Evolutionary conservation across 2,329 filamentous ascomycete species (phyloP).

Genomic region (Claviceps pusilla): DNA sequence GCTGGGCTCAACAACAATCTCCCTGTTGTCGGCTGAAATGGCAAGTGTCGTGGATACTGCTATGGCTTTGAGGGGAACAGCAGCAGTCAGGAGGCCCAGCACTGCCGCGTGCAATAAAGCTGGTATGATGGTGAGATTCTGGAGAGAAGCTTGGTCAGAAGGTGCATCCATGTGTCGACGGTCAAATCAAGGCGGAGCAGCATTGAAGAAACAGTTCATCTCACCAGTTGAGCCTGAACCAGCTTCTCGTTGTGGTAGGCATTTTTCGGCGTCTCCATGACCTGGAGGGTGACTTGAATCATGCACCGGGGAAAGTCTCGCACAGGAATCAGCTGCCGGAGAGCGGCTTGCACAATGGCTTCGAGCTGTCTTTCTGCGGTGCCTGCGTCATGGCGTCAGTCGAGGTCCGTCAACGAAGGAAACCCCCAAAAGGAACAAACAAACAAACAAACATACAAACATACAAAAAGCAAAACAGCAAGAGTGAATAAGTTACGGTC

Average conservation of each 20-base stretch:
- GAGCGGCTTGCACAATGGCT: conserved; percentile 53
- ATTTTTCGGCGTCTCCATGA: conserved; percentile 53
- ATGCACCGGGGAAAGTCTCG: conserved; percentile 62
- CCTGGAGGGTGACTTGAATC: conserved; percentile 70
- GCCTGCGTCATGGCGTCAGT: conserved; percentile 23
- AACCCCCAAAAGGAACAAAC: neutral
- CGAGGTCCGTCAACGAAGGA: neutral
- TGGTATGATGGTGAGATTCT: conserved; percentile 70
- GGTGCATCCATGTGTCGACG: neutral
- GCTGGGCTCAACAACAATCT: conserved; percentile 44
- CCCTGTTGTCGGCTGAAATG: conserved; percentile 28
- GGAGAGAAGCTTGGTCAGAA: conserved; percentile 6
- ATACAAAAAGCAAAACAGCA: too few species aligned
- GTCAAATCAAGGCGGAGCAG: neutral
- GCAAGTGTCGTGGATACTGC: conserved; percentile 52
- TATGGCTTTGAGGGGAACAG: conserved; percentile 63
- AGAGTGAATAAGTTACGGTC: neutral
- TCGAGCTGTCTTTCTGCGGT: conserved; percentile 73
- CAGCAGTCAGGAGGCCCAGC: conserved; percentile 65
- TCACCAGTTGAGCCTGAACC: conserved; percentile 44
- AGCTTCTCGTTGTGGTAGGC: conserved; percentile 47
- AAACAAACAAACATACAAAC: neutral
- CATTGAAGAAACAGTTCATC: conserved; percentile 10
- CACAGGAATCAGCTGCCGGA: conserved; percentile 60
- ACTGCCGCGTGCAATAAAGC: conserved; percentile 67